Evolutionary conservation across 2,329 filamentous ascomycete species (phyloP), one percentile per base, ranked within the genome.

Genomic region (Pseudogymnoascus sp.): DNA sequence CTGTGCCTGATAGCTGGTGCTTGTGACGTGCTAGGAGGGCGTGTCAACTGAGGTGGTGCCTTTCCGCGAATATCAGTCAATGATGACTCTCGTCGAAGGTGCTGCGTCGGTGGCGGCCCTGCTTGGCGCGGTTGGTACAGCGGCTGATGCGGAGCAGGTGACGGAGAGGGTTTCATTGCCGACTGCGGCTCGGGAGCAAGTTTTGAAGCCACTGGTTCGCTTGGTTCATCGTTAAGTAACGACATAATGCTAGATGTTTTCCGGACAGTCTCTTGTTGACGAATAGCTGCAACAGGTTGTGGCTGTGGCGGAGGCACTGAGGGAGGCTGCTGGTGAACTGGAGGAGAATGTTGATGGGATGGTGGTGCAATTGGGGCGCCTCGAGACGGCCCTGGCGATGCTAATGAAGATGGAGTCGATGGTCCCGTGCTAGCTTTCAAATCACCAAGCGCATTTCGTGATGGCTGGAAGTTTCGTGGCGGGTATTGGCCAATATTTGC

Each of bases 171-270:
- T 36, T 69, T 68, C 29, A 68, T 57, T 57, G 37, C 18, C 59
- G 59, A 57, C n/a, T 57, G 51, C 16, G 29, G 51, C 18, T 57
- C 51, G 2, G 23, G 47, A 16, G 59, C 34, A 18, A 66, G 62
- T 7, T 67, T 64, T 14, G 64, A 63, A 4, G 68, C 65, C 26
- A 70, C 65, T 62, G 77, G 75, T 1, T 77, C 73, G n/a, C 78
- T 78, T 5, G 79, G 75, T 62, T 86, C 85, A 66, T 86, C 83
- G 67, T 86, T 86, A 2, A 88, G 76, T 65, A 88, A 73, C 0
- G 83, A 83, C 80, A 86, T 85, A 66, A 88, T 79, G 66, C 77
- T 87, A 12, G 84, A 86, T 6, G 80, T 85, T 75, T 86, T 87
- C n/a, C 81, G 78, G 67, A 83, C 81, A 2, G 75, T 72, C 2